Base-by-base conservation (phyloP, 345 rosid genomes). In the Euphorbia tirucalli region DNA sequence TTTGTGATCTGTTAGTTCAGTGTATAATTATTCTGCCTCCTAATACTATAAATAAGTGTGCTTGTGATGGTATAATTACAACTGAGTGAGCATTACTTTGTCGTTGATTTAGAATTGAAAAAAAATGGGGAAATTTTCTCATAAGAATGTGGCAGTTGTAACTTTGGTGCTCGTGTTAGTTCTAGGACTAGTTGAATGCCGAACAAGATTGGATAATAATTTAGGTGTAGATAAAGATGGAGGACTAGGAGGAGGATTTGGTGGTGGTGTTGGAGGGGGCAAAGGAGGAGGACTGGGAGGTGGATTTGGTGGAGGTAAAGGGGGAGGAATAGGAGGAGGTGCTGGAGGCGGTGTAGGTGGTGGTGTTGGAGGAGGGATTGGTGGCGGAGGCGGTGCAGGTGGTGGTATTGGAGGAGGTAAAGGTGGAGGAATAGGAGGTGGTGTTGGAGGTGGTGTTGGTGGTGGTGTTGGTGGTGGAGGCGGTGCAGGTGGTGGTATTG, bases 121-220 rank as follows among this genome's bases (percentile, higher is more conserved):
- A 16, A 52, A 83, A 9, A 83, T 83, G 88, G 76, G 74, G 61
- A 77, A 65, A 54, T 4, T 63, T 46, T 61, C 39, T 8, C 37
- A 10, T 18, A 74, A 70, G 74, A 43, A 61, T 37, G 75, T 79
- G 30, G 37, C 75, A 7, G 75, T 61, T 43, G 18, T 79, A 19
- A 5, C 78, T 35, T 46, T 77, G 25, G 1, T 81, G 57, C 27
- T 77, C 57, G 74, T 77, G 69, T 44, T 83, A 46, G 85, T 75
- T 32, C 30, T 85, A 16, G 80, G 72, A 13, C 21, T 79, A 57
- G 85, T 28, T 14, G 85, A 85, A 74, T 77, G 89, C 31, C 66
- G 87, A 41, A 81, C 31, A 35, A 59, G 81, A 50, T 70, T 74
- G 58, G 59, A 77, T 46, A 1, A 46, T 46, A 46, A 46, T 0